phyloP scores from a whole-genome alignment of 495 filamentous ascomycete genomes.

The Penicillium chermesinum region DNA sequence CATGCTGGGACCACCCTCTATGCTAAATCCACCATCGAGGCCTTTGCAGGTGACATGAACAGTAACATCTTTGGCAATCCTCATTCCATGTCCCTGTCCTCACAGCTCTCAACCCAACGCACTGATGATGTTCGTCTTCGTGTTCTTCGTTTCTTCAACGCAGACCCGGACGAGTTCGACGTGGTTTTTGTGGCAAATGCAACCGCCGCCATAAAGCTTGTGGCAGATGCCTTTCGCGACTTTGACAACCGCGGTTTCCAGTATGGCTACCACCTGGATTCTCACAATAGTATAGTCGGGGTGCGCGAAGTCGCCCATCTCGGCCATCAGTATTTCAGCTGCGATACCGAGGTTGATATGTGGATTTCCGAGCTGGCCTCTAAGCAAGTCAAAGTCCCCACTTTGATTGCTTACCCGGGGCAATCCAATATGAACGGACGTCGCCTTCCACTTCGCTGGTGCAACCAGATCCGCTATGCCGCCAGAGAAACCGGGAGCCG shows the following conservation, averaged over 20 bases:
- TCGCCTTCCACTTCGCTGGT: constrained; percentile 69
- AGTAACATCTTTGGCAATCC: constrained; percentile 84
- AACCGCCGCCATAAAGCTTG: constrained; percentile 84
- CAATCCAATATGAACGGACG: constrained; percentile 95
- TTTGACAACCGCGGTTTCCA: constrained; percentile 58
- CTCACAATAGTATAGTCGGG: constrained; percentile 86
- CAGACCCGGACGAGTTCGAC: constrained; percentile 78
- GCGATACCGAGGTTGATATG: constrained; percentile 58
- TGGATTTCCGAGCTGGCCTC: constrained; percentile 51
- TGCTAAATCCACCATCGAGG: constrained; percentile 73
- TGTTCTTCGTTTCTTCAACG: constrained; percentile 75
- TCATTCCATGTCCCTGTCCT: constrained; percentile 79
- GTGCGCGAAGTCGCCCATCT: constrained; percentile 63
- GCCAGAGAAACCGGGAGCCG: constrained; percentile 10
- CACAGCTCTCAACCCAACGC: constrained; percentile 65
- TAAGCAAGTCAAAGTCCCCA: constrained; percentile 19
- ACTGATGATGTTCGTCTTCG: constrained; percentile 73
- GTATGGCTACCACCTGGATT: constrained; percentile 78
- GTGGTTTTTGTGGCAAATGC: constrained; percentile 90
- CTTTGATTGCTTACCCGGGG: constrained; percentile 77
- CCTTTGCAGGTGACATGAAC: constrained; percentile 69
- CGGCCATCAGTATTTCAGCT: constrained; percentile 60
- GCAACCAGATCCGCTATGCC: constrained; percentile 42
- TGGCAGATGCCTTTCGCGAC: constrained; percentile 67
- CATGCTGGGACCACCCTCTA: constrained; percentile 87